Percentiles rank a stretch among this genome's conserved stretches.
phyloP scores from a whole-genome alignment of 1,284 basidiomycete genomes.

The Leccinum discolor region DNA sequence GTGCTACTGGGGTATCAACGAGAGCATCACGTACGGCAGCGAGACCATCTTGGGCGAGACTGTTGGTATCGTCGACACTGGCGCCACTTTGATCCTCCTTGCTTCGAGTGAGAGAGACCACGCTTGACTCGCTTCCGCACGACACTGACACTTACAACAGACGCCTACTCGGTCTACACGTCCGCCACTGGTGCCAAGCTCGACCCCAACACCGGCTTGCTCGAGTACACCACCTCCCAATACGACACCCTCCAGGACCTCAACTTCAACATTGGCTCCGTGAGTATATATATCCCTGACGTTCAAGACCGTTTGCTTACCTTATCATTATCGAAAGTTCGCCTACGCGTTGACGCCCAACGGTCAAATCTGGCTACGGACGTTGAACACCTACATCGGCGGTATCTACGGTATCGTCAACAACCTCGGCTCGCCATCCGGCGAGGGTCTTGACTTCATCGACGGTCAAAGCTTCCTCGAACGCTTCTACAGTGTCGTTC shows the following conservation, averaged over 20 bases:
- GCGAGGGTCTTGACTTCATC: slow-evolving; percentile 53
- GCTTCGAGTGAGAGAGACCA: slow-evolving; percentile 30
- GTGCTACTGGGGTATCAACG: slow-evolving; percentile 64
- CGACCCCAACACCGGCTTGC: slow-evolving; percentile 44
- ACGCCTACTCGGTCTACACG: slow-evolving; percentile 54
- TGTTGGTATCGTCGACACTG: slow-evolving; percentile 68
- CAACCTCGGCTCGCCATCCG: slow-evolving; percentile 39
- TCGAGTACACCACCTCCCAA: slow-evolving; percentile 37
- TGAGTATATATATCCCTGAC: slow-evolving; percentile 18
- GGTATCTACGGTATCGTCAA: slow-evolving; percentile 57
- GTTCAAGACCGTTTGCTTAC: not conserved
- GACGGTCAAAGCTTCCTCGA: slow-evolving; percentile 60
- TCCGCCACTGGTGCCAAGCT: slow-evolving; percentile 50
- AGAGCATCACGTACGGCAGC: slow-evolving; percentile 54
- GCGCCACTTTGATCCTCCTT: slow-evolving; percentile 38
- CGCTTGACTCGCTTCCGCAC: not conserved
- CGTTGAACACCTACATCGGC: slow-evolving; percentile 44
- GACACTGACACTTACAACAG: slow-evolving; percentile 23
- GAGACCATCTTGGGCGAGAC: slow-evolving; percentile 45
- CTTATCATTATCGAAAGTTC: slow-evolving; percentile 17
- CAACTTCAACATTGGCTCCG: slow-evolving; percentile 42
- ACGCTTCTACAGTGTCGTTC: slow-evolving; percentile 61
- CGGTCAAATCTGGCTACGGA: slow-evolving; percentile 51
- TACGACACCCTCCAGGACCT: slow-evolving; percentile 41
- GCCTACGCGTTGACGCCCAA: slow-evolving; percentile 44